Evolutionary conservation across 2,329 filamentous ascomycete species (phyloP).

Genomic region (Zymoseptoria ardabiliae): DNA sequence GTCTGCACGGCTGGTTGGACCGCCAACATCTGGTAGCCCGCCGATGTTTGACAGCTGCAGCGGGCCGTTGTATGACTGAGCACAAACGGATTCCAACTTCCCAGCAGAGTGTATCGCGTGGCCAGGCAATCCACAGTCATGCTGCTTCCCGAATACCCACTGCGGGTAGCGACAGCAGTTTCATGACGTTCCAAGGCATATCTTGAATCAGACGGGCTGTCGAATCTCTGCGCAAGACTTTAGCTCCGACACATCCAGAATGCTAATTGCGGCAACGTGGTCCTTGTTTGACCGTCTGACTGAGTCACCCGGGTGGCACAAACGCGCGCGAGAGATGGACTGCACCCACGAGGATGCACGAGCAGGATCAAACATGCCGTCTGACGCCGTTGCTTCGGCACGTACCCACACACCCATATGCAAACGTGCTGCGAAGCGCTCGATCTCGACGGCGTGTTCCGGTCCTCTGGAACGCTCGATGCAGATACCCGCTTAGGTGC

Average conservation of each 20-base stretch:
- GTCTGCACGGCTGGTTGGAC: not conserved
- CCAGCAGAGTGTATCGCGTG: constrained; percentile 10
- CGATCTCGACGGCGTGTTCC: not conserved
- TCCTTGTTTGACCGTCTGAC: constrained; percentile 3
- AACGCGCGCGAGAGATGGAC: constrained; percentile 3
- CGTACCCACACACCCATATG: not conserved
- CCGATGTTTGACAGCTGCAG: constrained; percentile 14
- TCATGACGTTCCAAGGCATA: constrained; percentile 2
- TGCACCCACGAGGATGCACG: constrained; percentile 4
- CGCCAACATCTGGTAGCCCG: not conserved
- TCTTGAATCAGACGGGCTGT: not conserved
- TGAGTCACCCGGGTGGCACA: constrained; percentile 6
- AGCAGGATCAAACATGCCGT: not conserved
- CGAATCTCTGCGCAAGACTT: not conserved
- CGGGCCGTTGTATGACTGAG: constrained; percentile 10
- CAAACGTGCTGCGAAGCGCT: not conserved
- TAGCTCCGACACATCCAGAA: not conserved
- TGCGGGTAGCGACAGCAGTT: constrained; percentile 10
- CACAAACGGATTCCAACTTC: constrained; percentile 12
- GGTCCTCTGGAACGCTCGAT: not conserved
- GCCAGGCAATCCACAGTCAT: constrained; percentile 10
- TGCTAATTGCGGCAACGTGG: not conserved
- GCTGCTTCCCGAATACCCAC: constrained; percentile 9
- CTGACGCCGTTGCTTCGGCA: not conserved
- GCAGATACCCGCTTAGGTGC: not conserved